Evolutionary conservation across 2,329 filamentous ascomycete genomes (phyloP).

Genomic region (Exophiala bonariae): DNA sequence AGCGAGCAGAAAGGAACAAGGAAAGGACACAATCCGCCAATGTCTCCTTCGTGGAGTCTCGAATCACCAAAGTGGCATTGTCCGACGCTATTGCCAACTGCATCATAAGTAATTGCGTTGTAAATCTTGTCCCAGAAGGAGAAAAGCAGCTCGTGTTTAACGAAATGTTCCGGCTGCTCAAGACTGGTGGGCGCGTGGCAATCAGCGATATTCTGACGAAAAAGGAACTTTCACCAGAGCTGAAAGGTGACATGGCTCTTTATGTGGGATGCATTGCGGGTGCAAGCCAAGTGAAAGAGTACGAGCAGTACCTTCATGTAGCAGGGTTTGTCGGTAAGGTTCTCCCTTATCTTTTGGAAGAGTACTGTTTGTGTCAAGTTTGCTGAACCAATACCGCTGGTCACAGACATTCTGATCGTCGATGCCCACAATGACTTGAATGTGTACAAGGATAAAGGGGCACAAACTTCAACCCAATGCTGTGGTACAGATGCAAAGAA

Average conservation of each 20-base stretch:
- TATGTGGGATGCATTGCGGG: constrained; percentile 64
- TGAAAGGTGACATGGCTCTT: constrained; percentile 51
- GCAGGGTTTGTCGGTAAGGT: constrained; percentile 52
- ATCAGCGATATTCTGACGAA: constrained; percentile 57
- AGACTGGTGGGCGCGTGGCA: constrained; percentile 57
- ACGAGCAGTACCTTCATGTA: constrained; percentile 51
- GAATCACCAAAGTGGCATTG: constrained; percentile 53
- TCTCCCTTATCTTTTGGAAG: not conserved
- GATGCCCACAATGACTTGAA: constrained; percentile 46
- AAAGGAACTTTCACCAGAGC: constrained; percentile 47
- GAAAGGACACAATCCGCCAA: constrained; percentile 42
- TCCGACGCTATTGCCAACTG: constrained; percentile 48
- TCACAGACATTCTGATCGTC: constrained; percentile 45
- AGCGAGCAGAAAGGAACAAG: constrained; percentile 49
- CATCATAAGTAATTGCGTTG: constrained; percentile 64
- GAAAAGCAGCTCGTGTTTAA: constrained; percentile 57
- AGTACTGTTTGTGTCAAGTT: not conserved
- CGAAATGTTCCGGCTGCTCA: constrained; percentile 60
- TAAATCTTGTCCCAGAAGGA: constrained; percentile 56
- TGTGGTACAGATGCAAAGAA: constrained; percentile 19
- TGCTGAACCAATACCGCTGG: constrained; percentile 2
- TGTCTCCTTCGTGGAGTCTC: constrained; percentile 51
- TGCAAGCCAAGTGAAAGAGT: constrained; percentile 53
- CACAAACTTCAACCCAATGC: constrained; percentile 2
- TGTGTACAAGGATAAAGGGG: constrained; percentile 7